Base-by-base conservation (phyloP, 257 asterid species). In the Solanum ahanhuiri region DNA sequence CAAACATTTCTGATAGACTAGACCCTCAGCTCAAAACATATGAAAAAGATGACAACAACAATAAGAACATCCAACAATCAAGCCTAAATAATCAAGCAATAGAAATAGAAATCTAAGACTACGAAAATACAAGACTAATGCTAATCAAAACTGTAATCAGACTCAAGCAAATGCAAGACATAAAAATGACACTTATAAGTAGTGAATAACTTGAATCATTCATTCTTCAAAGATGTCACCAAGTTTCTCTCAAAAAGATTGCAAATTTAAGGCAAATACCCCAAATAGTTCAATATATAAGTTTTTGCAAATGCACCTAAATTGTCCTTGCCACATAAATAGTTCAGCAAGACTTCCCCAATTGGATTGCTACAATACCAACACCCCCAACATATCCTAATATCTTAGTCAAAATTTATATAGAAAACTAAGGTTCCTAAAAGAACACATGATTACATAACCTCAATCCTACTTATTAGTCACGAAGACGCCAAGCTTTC, bases 401-500 rank as follows among this genome's bases (percentile, higher is more conserved):
- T 58, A 12, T 60, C 51, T 34, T 20, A 22, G 18, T 23, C 6
- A n/a, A 63, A 28, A 10, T 45, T 4, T 45, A 45, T 9, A n/a
- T 60, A 34, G 51, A 23, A 77, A 43, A 23, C 64, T 77, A 77
- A 43, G 14, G n/a, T 83, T 58, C 1, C 86, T 63, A 63, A 37
- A 83, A 41, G n/a, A 83, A 58, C 60, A 60, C 9, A 73, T 22
- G 37, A 41, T 48, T 45, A 17, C 23, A 82, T 81, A 82, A 35
- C 85, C 66, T 43, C 2, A 18, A 64, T 84, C 14, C 86, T 84
- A 84, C 89, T 91, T 91, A 81, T 89, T 85, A 70, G 64, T 89
- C 28, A 91, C 69, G 6, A 87, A 83, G 3, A 91, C 91, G 25
- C 93, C 93, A 8, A 75, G 85, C 71, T 91, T 87, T 20, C 92